Evolutionary conservation across 2,329 filamentous ascomycete genomes (phyloP).

Genomic region (Penicillium sp.): DNA sequence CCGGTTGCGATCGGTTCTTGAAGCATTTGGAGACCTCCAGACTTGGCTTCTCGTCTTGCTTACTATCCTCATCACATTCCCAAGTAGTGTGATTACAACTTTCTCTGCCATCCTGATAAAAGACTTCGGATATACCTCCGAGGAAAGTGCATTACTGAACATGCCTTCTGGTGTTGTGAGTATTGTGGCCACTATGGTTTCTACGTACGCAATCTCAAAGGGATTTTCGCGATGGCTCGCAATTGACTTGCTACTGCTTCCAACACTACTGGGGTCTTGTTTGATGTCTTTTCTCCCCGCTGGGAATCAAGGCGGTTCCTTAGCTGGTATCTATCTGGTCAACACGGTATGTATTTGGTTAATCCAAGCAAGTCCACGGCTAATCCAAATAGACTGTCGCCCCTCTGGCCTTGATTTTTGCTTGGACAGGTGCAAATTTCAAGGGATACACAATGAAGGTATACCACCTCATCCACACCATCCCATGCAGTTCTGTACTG

Average conservation of each 20-base stretch:
- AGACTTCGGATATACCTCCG: slow-evolving; percentile 43
- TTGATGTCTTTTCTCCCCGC: slow-evolving; percentile 35
- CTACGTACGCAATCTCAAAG: slow-evolving; percentile 38
- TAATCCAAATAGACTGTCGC: slow-evolving; percentile 34
- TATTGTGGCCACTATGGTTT: slow-evolving; percentile 37
- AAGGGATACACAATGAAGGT: slow-evolving; percentile 46
- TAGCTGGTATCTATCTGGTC: slow-evolving; percentile 44
- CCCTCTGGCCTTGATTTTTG: slow-evolving; percentile 40
- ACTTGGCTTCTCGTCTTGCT: slow-evolving; percentile 23
- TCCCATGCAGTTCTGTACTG: not conserved
- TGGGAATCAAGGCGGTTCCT: slow-evolving; percentile 38
- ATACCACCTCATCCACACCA: not conserved
- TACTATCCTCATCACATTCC: slow-evolving; percentile 37
- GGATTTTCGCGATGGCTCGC: slow-evolving; percentile 40
- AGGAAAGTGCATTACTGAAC: slow-evolving; percentile 44
- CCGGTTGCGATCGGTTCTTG: slow-evolving; percentile 18
- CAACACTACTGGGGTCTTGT: slow-evolving; percentile 43
- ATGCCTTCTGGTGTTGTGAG: slow-evolving; percentile 44
- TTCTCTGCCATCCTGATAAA: slow-evolving; percentile 43
- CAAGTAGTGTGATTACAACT: slow-evolving; percentile 46
- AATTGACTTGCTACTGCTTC: slow-evolving; percentile 44
- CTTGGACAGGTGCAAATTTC: slow-evolving; percentile 47
- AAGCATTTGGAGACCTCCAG: slow-evolving; percentile 19
- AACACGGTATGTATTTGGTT: slow-evolving; percentile 17
- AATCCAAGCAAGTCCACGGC: slow-evolving; percentile 11